Evolutionary conservation across 768 basidiomycete species (phyloP), one percentile per base, ranked within the genome.

Genomic region (Calvatia gigantea): DNA sequence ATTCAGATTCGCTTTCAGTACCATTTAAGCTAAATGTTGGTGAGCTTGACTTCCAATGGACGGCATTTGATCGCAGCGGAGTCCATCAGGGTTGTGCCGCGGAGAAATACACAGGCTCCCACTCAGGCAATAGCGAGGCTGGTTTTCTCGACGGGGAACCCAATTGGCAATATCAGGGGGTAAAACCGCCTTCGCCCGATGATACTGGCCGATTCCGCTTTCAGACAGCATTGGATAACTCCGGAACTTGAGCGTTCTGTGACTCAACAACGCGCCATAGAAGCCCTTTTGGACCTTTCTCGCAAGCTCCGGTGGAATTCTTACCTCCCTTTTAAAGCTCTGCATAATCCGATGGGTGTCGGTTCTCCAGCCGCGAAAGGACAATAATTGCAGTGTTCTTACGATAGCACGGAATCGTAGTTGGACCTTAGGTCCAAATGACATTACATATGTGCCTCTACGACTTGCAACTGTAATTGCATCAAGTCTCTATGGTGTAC

Each of bases 11-110:
- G 28, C 65, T 74, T 23, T 47, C 60, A 19, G 53, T 58, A 41
- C 63, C 62, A 45, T 76, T 72, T 58, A 69, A 70, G 25, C 60
- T 80, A 38, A 72, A 77, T 57, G 65, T 73, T 35, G 65, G 69
- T 5, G 61, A 62, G 3, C 67, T 86, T 7, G 80, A 80, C 61
- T 87, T 86, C 60, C 73, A 64, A 49, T 86, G 85, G 85, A 66
- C 69, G 43, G 77, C 78, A 7, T 87, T 85, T 60, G 62, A 76
- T 52, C 65, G 71, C 17, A n/a, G 14, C 7, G 32, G 33, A 3
- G 6, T 15, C 31, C 14, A 17, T 17, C 52, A 54, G 32, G 12
- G 23, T 8, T 23, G 19, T 19, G 17, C 33, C 2, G 31, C 5
- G 19, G n/a, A 33, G 29, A 33, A 32, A 9, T 9, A 17, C 25